A percentile compares a stretch with the other conserved stretches of the same genome.
phyloP scores from a whole-genome alignment of 2,329 filamentous ascomycete species.

The Fusarium sp. region DNA sequence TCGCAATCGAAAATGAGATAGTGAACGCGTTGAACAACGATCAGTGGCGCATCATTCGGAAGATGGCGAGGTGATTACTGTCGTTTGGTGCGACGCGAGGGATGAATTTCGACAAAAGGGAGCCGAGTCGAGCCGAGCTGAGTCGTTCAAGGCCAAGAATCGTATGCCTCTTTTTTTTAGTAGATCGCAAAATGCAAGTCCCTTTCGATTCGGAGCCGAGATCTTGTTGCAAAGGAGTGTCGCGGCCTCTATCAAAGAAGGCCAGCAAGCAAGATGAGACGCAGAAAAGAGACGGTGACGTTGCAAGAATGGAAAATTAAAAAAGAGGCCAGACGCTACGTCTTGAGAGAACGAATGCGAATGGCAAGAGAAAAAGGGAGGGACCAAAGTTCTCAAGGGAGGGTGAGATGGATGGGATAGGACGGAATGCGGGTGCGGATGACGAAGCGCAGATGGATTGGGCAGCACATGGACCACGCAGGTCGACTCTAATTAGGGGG shows the following conservation, averaged over 20 bases:
- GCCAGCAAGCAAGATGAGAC: conserved; percentile 30
- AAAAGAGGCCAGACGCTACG: conserved; percentile 21
- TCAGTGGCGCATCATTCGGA: conserved; percentile 38
- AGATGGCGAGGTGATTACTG: conserved; percentile 5
- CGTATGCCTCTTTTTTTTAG: conserved; percentile 1
- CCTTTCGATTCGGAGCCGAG: conserved; percentile 8
- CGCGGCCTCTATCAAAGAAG: conserved; percentile 53
- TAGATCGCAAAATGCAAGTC: conserved; percentile 10
- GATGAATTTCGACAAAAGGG: conserved; percentile 14
- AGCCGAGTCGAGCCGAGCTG: not conserved
- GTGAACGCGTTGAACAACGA: conserved; percentile 11
- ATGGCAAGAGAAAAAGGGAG: conserved; percentile 28
- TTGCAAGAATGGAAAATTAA: conserved; percentile 7
- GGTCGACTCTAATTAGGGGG: conserved; percentile 31
- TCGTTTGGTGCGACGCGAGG: conserved; percentile 23
- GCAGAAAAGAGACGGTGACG: conserved; percentile 3
- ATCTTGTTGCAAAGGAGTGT: conserved; percentile 47
- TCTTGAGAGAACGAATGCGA: conserved; percentile 23
- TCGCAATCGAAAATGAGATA: conserved; percentile 16
- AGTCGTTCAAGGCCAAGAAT: conserved; percentile 10
- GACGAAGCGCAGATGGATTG: conserved; percentile 26
- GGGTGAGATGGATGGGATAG: conserved; percentile 25
- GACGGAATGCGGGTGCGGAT: conserved; percentile 23
- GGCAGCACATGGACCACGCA: conserved; percentile 5
- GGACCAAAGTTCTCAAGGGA: conserved; percentile 11